Base-by-base conservation (phyloP, 2,329 filamentous ascomycete genomes). In the Parafenestella ontariensis region DNA sequence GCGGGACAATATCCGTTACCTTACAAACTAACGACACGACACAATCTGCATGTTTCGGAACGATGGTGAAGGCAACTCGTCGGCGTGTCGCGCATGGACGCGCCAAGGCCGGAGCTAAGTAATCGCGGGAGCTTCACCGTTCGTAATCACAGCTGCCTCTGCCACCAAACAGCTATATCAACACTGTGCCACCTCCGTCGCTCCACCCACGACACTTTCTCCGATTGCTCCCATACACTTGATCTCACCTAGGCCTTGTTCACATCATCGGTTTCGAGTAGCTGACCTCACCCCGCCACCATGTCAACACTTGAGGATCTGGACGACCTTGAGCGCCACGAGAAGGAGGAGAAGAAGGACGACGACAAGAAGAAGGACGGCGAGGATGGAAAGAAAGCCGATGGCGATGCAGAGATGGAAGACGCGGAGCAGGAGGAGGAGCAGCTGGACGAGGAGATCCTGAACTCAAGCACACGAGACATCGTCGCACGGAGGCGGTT, bases 281-380 rank as follows among this genome's bases (percentile, higher is more conserved):
- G 46, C 54, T 54, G 46, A 43, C 49, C 53, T 33, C 59, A 57
- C 52, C 53, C 69, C 70, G 65, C 70, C 71, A 70, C 67, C 76
- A 96, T 96, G 92, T 92, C 92, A 68, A 95, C 91, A 67, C 87
- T 96, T 71, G 92, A 96, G 82, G 92, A 96, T 81, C 89, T 96
- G 74, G 91, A 96, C 75, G 90, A 93, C 77, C 84, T 96, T 76
- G 90, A 95, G 82, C 89, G 88, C 78, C 87, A 89, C 78, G 86
- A 87, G 76, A 89, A 87, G 82, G 88, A 91, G 70, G 85, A 79
- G 84, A 88, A 87, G 77, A 83, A 89, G 75, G 80, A 82, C 59
- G 80, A 81, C 24, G 65, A 67, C 55, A 76, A 79, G 72, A 81
- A 82, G 59, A 80, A 82, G 63, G 82, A 85, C 63, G 82, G 81